phyloP scores from a whole-genome alignment of 2,329 filamentous ascomycete species.

The Calonectria pteridis region DNA sequence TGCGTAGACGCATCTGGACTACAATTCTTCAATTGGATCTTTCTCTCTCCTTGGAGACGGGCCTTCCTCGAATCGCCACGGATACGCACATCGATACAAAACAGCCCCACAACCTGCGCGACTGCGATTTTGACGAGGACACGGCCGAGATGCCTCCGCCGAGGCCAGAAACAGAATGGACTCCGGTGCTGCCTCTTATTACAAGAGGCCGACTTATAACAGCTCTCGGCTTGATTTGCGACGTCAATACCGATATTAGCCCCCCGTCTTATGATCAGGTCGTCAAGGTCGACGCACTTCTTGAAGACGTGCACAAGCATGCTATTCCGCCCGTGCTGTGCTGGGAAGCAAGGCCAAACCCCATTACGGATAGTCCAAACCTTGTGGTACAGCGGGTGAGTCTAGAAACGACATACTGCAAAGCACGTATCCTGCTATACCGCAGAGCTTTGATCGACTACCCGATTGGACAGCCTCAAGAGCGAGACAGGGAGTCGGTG shows the following conservation, averaged over 20 bases:
- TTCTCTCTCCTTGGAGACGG: constrained; percentile 73
- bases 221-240: constrained; percentile 26
- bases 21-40: constrained; percentile 68
- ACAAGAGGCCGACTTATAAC: constrained; percentile 24
- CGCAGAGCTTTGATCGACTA: constrained; percentile 27
- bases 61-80: constrained; percentile 52
- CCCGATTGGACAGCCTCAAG: constrained; percentile 16
- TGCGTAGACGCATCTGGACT: constrained; percentile 63
- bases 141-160: constrained; percentile 25
- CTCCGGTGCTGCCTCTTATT: constrained; percentile 24
- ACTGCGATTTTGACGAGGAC: constrained; percentile 28
- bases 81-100: constrained; percentile 24
- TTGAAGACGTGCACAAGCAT: constrained; percentile 26
- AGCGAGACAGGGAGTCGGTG: constrained; percentile 22
- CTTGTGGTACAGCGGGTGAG: constrained; percentile 30
- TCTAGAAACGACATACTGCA: constrained; percentile 27
- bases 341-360: constrained; percentile 22
- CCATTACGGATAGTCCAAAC: constrained; percentile 31
- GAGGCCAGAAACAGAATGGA: constrained; percentile 30
- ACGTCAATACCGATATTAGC: constrained; percentile 25
- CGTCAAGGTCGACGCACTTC: constrained; percentile 20
- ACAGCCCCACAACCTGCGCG: constrained; percentile 23
- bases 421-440: constrained; percentile 27
- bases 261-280: constrained; percentile 25
- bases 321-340: constrained; percentile 24